These are phyloP conservation scores for Dioscorea dumetorum DNA, from an alignment of 106 monocot species.

Conservation along the genomic window DNA sequence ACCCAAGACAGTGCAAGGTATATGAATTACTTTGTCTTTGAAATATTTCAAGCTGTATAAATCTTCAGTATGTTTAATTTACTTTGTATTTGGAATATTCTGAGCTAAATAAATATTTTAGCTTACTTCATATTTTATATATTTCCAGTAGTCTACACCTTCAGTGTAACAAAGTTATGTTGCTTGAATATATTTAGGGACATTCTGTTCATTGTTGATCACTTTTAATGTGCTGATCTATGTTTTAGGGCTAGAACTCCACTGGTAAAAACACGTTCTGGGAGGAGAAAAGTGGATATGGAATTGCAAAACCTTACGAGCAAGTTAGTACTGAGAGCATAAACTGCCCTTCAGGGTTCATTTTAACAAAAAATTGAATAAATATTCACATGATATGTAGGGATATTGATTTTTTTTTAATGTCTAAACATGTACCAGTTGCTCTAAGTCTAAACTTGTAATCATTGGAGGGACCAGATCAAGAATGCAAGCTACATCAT, in stretches of 20 bases:
- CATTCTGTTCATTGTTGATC: too few relatives aligned
- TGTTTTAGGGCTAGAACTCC: constrained; percentile 10
- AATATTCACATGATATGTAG: background rate
- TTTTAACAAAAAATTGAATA: background rate
- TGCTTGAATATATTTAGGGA: background rate
- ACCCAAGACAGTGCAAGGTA: constrained; percentile 21
- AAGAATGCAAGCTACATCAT: background rate
- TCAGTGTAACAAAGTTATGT: background rate
- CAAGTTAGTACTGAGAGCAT: constrained; percentile 12
- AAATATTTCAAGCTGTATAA: background rate
- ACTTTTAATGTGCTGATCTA: background rate
- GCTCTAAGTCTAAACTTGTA: constrained; percentile 10
- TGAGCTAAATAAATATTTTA: too few relatives aligned
- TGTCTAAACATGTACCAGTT: constrained; percentile 7
- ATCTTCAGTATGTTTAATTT: background rate
- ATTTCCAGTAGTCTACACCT: background rate
- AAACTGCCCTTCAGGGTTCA: background rate
- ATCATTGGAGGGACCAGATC: constrained; percentile 6
- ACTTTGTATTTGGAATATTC: too few relatives aligned
- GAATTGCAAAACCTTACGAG: background rate
- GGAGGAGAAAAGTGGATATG: constrained; percentile 2
- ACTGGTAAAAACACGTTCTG: background rate
- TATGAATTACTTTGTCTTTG: background rate
- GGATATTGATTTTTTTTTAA: background rate
- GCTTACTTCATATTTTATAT: too few relatives aligned